phyloP scores from a whole-genome alignment of 2,329 filamentous ascomycete species.

The Hypoxylon sp. region DNA sequence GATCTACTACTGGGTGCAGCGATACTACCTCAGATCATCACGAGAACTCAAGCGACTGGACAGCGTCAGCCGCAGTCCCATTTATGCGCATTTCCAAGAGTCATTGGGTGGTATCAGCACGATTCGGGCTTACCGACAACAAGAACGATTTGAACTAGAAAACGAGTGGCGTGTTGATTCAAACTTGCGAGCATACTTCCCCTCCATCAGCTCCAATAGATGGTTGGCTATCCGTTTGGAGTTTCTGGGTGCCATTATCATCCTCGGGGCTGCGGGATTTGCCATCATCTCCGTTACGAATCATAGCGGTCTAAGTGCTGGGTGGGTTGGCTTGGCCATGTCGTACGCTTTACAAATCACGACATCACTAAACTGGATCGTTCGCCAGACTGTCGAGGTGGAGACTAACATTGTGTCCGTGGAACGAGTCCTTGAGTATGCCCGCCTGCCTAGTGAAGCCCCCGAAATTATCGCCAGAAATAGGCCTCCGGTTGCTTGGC shows the following conservation, averaged over 20 bases:
- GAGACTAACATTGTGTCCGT: conserved; percentile 99
- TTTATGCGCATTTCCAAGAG: conserved; percentile 98
- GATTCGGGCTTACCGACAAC: conserved; percentile 93
- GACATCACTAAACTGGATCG: conserved; percentile 98
- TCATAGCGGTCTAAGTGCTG: conserved; percentile 72
- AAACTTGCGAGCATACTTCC: conserved; percentile 94
- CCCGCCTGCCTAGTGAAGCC: conserved; percentile 89
- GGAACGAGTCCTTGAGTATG: conserved; percentile 96
- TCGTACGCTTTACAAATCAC: conserved; percentile 98
- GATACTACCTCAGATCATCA: conserved; percentile 96
- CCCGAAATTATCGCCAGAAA: conserved; percentile 92
- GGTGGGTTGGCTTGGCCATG: conserved; percentile 92
- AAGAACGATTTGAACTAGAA: conserved; percentile 86
- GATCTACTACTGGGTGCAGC: conserved; percentile 92
- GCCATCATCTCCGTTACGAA: conserved; percentile 82
- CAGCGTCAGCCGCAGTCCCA: conserved; percentile 93
- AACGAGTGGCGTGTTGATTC: conserved; percentile 98
- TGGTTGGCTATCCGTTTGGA: conserved; percentile 96
- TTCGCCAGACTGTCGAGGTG: conserved; percentile 98
- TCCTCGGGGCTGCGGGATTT: conserved; percentile 85
- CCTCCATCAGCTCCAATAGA: conserved; percentile 91
- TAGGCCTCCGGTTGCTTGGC: conserved; percentile 90
- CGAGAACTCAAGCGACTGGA: conserved; percentile 96
- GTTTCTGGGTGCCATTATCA: conserved; percentile 94
- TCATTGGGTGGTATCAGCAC: conserved; percentile 93